Evolutionary conservation across 108 stramenopile genomes (phyloP), one percentile per base, ranked within the genome.

Genomic region (Cyclotella choctawhatcheeana): DNA sequence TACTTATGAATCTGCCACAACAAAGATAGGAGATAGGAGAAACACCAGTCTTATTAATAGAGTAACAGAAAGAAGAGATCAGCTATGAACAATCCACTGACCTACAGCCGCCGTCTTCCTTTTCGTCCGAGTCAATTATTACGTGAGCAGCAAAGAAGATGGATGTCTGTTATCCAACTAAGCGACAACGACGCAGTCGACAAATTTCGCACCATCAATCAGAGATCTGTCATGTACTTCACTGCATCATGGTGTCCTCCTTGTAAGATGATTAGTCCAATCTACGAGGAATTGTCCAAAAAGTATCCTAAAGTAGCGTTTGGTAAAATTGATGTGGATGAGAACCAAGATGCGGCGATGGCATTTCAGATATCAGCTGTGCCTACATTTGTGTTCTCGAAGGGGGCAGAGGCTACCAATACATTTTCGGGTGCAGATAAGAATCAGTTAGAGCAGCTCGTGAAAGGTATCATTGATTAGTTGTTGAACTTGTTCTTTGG

Each of bases 291-390:
- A 31, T 37, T 93, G 61, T 84, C 89, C n/a, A 74, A 75, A 26
- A 77, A 89, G 51, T 87, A 90, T 64, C 61, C 69, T 16, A 74
- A 73, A 64, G 76, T 93, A 25, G 86, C 85, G 22, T 93, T 93
- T 73, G 92, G 92, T 29, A 90, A 90, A 54, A 58, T 93, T 16
- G 92, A 93, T 59, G 84, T 93, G 3, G 92, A 93, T 44, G 87
- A 90, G 20, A 90, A 90, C 64, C 62, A 75, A 26, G 88, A 83
- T 47, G 76, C 92, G 7, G 86, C 92, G 3, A 40, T 64, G 31
- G 88, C 90, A 22, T 93, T 81, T 71, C 67, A 89, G 32, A 86
- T 93, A 63, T 62, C 70, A 3, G 84, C 87, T 17, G 88, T 89
- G 12, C 92, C 92, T 17, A 93, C 92, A 62, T 93, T 93, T 68